Percentiles rank a stretch among this genome's conserved stretches.
Evolutionary conservation across 1,139 yeast species (phyloP).

Genomic region (Debaryomycetaceae sp.): DNA sequence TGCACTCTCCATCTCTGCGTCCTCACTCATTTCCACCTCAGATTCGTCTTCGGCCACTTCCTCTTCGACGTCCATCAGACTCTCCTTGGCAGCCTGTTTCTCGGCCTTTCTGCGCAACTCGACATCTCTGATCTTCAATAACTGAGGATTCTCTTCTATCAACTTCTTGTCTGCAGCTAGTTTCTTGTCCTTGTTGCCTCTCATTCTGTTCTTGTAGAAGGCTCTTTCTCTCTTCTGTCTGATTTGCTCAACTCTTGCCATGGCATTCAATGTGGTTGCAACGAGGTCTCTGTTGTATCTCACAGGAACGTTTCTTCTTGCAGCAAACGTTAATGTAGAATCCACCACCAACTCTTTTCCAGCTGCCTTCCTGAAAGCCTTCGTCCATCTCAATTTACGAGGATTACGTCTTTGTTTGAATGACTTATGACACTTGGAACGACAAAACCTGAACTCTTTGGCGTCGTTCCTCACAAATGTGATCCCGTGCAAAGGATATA

Average conservation of each 20-base stretch:
- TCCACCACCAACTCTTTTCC: slow-evolving; percentile 98
- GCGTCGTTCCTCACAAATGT: slow-evolving; percentile 98
- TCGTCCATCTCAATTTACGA: slow-evolving; percentile 96
- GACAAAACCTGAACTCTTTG: slow-evolving; percentile 94
- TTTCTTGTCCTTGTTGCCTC: slow-evolving; percentile 88
- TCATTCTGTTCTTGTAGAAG: slow-evolving; percentile 99
- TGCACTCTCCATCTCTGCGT: slow-evolving; percentile 44
- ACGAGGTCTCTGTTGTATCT: slow-evolving; percentile 96
- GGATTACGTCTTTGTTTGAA: slow-evolving; percentile 99
- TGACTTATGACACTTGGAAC: slow-evolving; percentile 96
- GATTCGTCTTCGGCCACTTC: slow-evolving; percentile 37
- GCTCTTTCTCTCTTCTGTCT: slow-evolving; percentile 96
- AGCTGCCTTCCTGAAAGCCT: slow-evolving; percentile 98
- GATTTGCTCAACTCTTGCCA: slow-evolving; percentile 94
- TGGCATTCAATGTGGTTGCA: slow-evolving; percentile 88
- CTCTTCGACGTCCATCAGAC: slow-evolving; percentile 46
- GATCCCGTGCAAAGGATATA: slow-evolving; percentile 96
- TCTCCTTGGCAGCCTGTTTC: slow-evolving; percentile 59
- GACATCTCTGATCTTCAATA: slow-evolving; percentile 88
- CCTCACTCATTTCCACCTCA: slow-evolving; percentile 31
- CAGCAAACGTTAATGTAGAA: slow-evolving; percentile 91
- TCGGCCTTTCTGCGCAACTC: slow-evolving; percentile 82
- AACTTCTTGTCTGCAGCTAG: slow-evolving; percentile 83
- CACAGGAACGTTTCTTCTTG: slow-evolving; percentile 96
- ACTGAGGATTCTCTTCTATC: slow-evolving; percentile 83